Evolutionary conservation across 768 basidiomycete genomes (phyloP).

Genomic region (Boletellus ananiceps): DNA sequence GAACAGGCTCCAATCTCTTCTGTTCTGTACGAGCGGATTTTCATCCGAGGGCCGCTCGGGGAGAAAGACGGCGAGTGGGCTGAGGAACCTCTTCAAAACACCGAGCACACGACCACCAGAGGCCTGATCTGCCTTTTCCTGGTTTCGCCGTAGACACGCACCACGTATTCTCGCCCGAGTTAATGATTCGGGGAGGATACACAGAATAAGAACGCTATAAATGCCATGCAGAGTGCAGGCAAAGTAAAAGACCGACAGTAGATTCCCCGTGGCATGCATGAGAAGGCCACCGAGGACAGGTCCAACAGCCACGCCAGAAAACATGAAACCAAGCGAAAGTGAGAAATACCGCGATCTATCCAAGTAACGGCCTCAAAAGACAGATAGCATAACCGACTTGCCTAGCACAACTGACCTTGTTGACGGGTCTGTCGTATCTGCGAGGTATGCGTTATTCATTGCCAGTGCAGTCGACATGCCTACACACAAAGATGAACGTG

Average conservation of each 20-base stretch:
- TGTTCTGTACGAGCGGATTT: conserved; percentile 37
- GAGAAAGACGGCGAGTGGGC: conserved; percentile 63
- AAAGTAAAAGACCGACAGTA: conserved; percentile 70
- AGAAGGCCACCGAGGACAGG: conserved; percentile 70
- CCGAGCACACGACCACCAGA: background rate
- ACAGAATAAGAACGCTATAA: conserved; percentile 46
- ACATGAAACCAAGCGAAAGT: conserved; percentile 59
- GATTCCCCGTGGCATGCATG: conserved; percentile 49
- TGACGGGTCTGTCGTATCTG: conserved; percentile 57
- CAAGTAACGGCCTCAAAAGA: conserved; percentile 2
- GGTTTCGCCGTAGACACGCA: conserved; percentile 14
- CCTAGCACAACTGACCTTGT: conserved; percentile 40
- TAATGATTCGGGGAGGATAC: conserved; percentile 77
- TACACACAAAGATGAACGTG: conserved; percentile 21
- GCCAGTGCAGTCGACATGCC: conserved; percentile 50
- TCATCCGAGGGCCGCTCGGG: conserved; percentile 35
- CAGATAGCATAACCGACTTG: background rate
- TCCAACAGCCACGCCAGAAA: conserved; percentile 72
- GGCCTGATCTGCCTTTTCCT: conserved; percentile 8
- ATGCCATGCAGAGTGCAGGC: conserved; percentile 46
- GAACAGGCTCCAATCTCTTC: conserved; percentile 63
- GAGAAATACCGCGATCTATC: conserved; percentile 63
- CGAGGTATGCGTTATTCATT: conserved; percentile 59
- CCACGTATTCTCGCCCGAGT: conserved; percentile 41
- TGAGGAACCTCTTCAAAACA: conserved; percentile 52